Evolutionary conservation across 306 rosid species (phyloP).

Genomic region (Medicago truncatula): DNA sequence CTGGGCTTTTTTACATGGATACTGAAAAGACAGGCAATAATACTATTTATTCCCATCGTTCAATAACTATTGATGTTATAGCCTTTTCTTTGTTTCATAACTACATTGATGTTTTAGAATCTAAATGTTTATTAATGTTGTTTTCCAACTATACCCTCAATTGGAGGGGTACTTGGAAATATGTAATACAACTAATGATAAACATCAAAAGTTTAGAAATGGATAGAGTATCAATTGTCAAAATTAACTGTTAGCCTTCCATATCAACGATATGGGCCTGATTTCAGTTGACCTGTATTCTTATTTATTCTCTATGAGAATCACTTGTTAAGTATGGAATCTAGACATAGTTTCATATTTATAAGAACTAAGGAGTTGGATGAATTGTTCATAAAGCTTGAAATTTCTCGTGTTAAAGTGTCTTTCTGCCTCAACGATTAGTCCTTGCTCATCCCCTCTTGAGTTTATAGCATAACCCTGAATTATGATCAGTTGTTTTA

Average conservation of each 20-base stretch:
- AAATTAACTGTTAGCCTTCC: conserved; percentile 22
- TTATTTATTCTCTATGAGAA: conserved; percentile 33
- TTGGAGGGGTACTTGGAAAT: background rate
- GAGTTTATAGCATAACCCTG: conserved; percentile 2
- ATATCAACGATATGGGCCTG: conserved; percentile 17
- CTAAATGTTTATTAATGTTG: background rate
- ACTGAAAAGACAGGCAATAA: background rate
- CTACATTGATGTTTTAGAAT: background rate
- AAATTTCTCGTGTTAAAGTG: conserved; percentile 18
- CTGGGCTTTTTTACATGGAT: conserved; percentile 20
- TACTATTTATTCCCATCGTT: background rate
- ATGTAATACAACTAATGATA: background rate
- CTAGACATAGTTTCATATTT: conserved; percentile 19
- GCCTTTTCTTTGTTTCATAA: background rate
- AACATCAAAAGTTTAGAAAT: background rate
- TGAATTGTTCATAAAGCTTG: conserved; percentile 20
- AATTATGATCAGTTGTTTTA: conserved; percentile 14
- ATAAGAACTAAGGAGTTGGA: conserved; percentile 6
- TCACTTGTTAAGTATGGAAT: conserved; percentile 10
- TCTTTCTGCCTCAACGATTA: conserved; percentile 17
- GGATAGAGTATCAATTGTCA: background rate
- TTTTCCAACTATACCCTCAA: background rate
- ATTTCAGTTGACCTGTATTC: conserved; percentile 9
- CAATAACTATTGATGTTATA: background rate
- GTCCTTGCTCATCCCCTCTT: conserved; percentile 1